phyloP scores from a whole-genome alignment of 805 yeast genomes.

The Schwanniomyces vanrijiae region DNA sequence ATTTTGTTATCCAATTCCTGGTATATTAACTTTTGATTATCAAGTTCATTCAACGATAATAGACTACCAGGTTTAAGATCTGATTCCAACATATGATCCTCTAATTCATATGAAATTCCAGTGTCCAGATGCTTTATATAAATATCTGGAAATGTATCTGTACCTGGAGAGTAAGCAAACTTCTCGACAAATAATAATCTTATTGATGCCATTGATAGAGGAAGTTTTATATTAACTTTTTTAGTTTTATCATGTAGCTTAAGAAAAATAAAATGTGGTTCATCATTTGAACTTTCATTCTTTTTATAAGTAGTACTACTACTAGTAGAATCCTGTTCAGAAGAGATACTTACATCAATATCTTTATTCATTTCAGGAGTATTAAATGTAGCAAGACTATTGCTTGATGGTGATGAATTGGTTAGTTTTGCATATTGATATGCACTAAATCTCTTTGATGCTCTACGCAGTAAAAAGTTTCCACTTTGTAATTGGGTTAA shows the following conservation, averaged over 20 bases:
- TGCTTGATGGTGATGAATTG: conserved; percentile 25
- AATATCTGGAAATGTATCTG: conserved; percentile 72
- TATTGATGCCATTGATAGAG: conserved; percentile 52
- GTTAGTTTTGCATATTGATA: conserved; percentile 83
- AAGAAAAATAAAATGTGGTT: conserved; percentile 39
- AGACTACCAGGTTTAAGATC: conserved; percentile 63
- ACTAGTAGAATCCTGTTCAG: not conserved
- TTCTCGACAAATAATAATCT: conserved; percentile 80
- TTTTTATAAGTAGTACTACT: not conserved
- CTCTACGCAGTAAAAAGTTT: conserved; percentile 83
- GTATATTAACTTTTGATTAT: conserved; percentile 11
- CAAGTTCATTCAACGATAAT: conserved; percentile 56
- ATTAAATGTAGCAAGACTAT: conserved; percentile 10
- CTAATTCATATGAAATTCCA: conserved; percentile 75
- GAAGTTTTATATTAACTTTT: conserved; percentile 46
- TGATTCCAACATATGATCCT: conserved; percentile 53
- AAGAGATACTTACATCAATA: not conserved
- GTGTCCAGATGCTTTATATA: conserved; percentile 63
- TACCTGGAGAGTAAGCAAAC: conserved; percentile 79
- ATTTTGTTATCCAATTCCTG: conserved; percentile 22
- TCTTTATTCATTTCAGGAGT: not conserved
- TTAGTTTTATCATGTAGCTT: conserved; percentile 54
- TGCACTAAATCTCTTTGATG: conserved; percentile 91
- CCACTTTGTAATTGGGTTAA: conserved; percentile 77
- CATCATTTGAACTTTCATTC: not conserved